phyloP scores from a whole-genome alignment of 2,329 filamentous ascomycete genomes.

The Chrysoporthe cubensis region DNA sequence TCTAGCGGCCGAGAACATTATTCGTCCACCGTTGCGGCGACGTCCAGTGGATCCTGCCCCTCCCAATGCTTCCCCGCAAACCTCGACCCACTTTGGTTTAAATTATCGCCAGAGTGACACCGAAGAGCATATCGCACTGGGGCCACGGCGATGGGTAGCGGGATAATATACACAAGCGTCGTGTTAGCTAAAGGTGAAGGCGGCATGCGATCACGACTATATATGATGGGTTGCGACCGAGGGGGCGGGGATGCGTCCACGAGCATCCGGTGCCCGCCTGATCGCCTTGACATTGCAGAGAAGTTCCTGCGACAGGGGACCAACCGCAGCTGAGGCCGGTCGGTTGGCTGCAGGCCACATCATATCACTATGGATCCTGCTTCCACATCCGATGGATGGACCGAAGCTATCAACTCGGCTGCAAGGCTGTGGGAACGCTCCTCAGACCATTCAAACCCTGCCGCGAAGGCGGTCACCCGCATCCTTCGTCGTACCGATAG shows the following conservation, averaged over 20 bases:
- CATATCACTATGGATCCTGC: not conserved
- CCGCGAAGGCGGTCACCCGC: not conserved
- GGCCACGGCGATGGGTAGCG: not conserved
- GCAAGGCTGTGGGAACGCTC: constrained; percentile 5
- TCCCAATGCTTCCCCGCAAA: not conserved
- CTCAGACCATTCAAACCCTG: not conserved
- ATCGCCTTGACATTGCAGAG: too few relatives aligned
- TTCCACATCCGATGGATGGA: constrained; percentile 9
- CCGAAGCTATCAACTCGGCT: constrained; percentile 9
- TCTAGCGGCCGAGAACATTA: not conserved
- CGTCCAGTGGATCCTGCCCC: not conserved
- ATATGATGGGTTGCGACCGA: not conserved
- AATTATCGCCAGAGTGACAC: not conserved
- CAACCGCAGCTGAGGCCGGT: not conserved
- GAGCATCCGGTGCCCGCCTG: not conserved
- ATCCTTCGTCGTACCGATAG: not conserved
- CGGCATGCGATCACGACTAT: not conserved
- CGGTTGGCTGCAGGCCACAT: not conserved
- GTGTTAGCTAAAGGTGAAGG: not conserved
- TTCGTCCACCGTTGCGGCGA: not conserved
- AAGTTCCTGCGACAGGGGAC: not conserved
- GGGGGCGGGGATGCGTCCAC: not conserved
- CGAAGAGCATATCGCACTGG: not conserved
- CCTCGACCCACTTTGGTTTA: constrained; percentile 3
- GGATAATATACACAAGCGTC: not conserved